phyloP scores from a whole-genome alignment of 805 yeast species.

The Candida palmyrensis region DNA sequence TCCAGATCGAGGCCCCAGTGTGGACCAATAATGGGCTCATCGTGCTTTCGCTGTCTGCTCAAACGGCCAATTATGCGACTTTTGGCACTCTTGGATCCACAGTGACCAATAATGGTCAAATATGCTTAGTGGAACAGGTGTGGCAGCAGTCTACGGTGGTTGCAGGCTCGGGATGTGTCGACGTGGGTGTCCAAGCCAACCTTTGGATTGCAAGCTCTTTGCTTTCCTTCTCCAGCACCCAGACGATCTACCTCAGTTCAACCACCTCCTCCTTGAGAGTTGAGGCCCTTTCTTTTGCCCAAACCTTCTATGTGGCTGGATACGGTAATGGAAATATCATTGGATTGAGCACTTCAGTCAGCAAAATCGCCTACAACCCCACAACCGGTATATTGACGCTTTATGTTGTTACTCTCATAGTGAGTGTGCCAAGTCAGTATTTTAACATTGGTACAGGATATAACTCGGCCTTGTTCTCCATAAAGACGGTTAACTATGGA shows the following conservation, averaged over 20 bases:
- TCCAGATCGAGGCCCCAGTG: slow-evolving; percentile 8
- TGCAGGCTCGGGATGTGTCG: slow-evolving; percentile 16
- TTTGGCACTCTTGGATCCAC: slow-evolving; percentile 7
- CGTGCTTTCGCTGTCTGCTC: slow-evolving; percentile 7
- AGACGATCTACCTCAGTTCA: slow-evolving; percentile 11
- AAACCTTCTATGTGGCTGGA: slow-evolving; percentile 17
- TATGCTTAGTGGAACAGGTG: slow-evolving; percentile 11
- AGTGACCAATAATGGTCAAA: slow-evolving; percentile 10
- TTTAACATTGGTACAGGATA: slow-evolving; percentile 5
- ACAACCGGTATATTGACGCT: slow-evolving; percentile 5
- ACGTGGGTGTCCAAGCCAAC: slow-evolving; percentile 9
- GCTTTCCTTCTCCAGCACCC: slow-evolving; percentile 10
- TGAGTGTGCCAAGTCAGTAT: not conserved
- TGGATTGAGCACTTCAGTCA: slow-evolving; percentile 6
- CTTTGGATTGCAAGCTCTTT: slow-evolving; percentile 11
- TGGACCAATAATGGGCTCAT: slow-evolving; percentile 11
- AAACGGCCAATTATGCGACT: slow-evolving; percentile 8
- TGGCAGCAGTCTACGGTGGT: slow-evolving; percentile 13
- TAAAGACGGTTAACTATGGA: slow-evolving; percentile 1
- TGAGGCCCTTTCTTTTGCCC: slow-evolving; percentile 9
- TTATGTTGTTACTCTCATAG: no score
- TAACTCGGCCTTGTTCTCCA: not conserved
- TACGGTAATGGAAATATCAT: slow-evolving; percentile 19
- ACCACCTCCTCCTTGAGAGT: slow-evolving; percentile 8
- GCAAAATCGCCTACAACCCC: not conserved